These are phyloP conservation scores for Salix dunnii DNA, from an alignment of 345 rosid species.

Conservation along the genomic window DNA sequence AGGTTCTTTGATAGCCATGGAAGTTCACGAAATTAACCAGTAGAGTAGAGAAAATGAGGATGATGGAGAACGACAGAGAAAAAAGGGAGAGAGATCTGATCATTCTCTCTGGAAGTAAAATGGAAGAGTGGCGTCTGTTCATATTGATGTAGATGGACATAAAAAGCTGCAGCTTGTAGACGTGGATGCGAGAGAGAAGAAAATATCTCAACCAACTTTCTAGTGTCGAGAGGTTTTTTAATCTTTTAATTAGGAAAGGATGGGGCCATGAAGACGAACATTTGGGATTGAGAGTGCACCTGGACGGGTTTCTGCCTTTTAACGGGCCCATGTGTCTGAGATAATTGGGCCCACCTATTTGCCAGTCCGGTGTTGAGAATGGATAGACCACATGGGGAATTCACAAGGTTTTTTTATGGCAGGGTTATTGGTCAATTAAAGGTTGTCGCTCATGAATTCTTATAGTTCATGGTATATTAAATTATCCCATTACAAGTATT, in stretches of 20 bases:
- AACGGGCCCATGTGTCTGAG: too few relatives aligned
- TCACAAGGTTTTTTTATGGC: too few relatives aligned
- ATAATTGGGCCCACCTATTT: too few relatives aligned
- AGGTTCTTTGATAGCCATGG: background rate
- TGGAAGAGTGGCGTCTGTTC: background rate
- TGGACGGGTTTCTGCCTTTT: background rate
- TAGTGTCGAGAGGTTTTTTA: background rate
- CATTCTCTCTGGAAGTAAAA: background rate
- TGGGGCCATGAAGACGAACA: background rate
- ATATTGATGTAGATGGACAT: background rate
- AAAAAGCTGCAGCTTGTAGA: background rate
- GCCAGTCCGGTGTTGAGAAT: too few relatives aligned
- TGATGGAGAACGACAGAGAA: background rate
- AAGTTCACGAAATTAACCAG: background rate
- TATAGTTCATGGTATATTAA: too few relatives aligned
- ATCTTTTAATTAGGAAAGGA: background rate
- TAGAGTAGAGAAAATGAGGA: background rate
- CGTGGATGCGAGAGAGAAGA: slow-evolving; percentile 7
- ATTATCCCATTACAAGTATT: too few relatives aligned
- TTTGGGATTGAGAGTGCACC: background rate
- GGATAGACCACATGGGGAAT: too few relatives aligned
- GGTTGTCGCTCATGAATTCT: too few relatives aligned
- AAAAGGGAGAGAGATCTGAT: background rate
- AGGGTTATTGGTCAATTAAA: too few relatives aligned
- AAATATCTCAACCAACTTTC: background rate